phyloP scores from a whole-genome alignment of 73 alveolate genomes.

The Paramecium sexaurelia region DNA sequence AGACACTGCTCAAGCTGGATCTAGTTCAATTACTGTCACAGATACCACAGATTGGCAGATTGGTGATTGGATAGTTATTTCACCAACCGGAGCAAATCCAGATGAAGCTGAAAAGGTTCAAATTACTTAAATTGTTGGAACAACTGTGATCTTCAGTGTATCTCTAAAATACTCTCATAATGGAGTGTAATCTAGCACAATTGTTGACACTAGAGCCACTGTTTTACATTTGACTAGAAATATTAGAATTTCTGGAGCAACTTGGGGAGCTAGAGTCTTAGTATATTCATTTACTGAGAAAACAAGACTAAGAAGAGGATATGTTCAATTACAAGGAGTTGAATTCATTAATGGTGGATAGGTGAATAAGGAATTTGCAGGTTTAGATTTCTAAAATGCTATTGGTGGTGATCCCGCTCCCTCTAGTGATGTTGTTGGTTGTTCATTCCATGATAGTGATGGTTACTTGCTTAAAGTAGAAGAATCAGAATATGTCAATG shows the following conservation, averaged over 20 bases:
- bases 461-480: constrained; percentile 20
- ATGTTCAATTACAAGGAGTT: constrained; percentile 36
- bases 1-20: constrained; percentile 38
- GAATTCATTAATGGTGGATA: constrained; percentile 59
- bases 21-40: constrained; percentile 30
- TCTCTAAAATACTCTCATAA: constrained; percentile 31
- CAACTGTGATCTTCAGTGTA: background rate
- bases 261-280: constrained; percentile 59
- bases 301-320: constrained; percentile 45
- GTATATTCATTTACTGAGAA: background rate
- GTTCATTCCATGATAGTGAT: constrained; percentile 55
- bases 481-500: constrained; percentile 44
- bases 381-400: constrained; percentile 36
- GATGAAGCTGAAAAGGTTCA: constrained; percentile 18
- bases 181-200: constrained; percentile 36
- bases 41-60: constrained; percentile 58
- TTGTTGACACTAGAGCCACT: constrained; percentile 49
- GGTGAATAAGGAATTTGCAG: constrained; percentile 51
- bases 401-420: background rate
- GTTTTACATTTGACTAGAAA: constrained; percentile 58
- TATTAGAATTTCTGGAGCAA: constrained; percentile 15
- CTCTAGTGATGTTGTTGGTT: constrained; percentile 19
- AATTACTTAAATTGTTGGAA: constrained; percentile 49
- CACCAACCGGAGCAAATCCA: constrained; percentile 54
- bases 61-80: constrained; percentile 59